These are phyloP conservation scores for Acanthamoeba sp. DNA, from an alignment of 208 protist species.

Conservation along the genomic window DNA sequence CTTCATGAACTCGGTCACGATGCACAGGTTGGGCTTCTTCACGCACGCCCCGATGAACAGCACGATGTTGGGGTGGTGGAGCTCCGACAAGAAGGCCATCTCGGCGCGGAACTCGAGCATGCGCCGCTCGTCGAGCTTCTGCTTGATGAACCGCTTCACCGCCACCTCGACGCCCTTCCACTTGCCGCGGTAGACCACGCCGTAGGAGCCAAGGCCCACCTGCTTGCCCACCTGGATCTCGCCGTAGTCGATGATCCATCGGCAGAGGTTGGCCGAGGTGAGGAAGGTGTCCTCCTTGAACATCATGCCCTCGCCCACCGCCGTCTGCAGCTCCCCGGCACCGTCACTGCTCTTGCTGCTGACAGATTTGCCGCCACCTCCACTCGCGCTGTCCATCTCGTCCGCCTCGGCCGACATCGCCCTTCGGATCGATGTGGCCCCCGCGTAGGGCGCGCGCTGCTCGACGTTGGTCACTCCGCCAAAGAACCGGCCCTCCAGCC, in stretches of 20 bases:
- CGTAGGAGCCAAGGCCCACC: slow-evolving; percentile 54
- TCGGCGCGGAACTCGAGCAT: slow-evolving; percentile 73
- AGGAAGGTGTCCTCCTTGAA: slow-evolving; percentile 70
- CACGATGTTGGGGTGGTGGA: slow-evolving; percentile 71
- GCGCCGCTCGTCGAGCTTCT: slow-evolving; percentile 56
- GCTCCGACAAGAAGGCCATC: slow-evolving; percentile 69
- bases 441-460: background rate
- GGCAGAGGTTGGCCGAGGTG: slow-evolving; percentile 56
- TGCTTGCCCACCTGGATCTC: slow-evolving; percentile 58
- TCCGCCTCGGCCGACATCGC: background rate
- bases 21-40: slow-evolving; percentile 66
- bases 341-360: background rate
- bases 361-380: background rate
- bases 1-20: slow-evolving; percentile 71
- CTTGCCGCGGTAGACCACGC: slow-evolving; percentile 46
- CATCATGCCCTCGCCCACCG: slow-evolving; percentile 12
- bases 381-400: background rate
- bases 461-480: slow-evolving; percentile 5
- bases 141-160: slow-evolving; percentile 72
- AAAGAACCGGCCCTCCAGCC: slow-evolving; percentile 58
- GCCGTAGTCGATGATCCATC: slow-evolving; percentile 55
- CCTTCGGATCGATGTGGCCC: background rate
- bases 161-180: slow-evolving; percentile 73
- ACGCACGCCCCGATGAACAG: slow-evolving; percentile 73
- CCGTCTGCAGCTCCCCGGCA: background rate